Evolutionary conservation across 805 yeast genomes (phyloP).

Genomic region (Ogataea degrootiae): DNA sequence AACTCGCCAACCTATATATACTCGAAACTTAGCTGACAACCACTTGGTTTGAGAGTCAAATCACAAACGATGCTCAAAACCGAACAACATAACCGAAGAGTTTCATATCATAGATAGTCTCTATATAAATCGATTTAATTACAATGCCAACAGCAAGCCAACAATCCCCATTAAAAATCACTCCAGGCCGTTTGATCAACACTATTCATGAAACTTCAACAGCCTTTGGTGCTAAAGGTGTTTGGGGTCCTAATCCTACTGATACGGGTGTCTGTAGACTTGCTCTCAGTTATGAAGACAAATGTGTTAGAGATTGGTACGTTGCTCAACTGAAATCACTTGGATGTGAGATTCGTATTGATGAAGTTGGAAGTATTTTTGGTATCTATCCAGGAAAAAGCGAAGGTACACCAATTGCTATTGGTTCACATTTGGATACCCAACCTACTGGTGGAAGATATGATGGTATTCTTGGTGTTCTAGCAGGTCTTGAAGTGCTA

Average conservation of each 20-base stretch:
- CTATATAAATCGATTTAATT: too few species aligned
- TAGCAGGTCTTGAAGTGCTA: slow-evolving; percentile 61
- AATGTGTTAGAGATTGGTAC: slow-evolving; percentile 64
- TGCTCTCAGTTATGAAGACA: slow-evolving; percentile 59
- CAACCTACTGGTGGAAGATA: slow-evolving; percentile 78
- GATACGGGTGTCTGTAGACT: slow-evolving; percentile 68
- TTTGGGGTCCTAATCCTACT: slow-evolving; percentile 52
- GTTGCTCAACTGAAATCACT: slow-evolving; percentile 43
- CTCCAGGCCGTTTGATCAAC: slow-evolving; percentile 41
- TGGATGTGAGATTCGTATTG: slow-evolving; percentile 57
- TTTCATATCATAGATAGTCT: too few species aligned
- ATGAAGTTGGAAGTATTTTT: slow-evolving; percentile 65
- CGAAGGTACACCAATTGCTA: slow-evolving; percentile 51
- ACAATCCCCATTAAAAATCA: slow-evolving; percentile 16
- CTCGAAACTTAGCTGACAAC: too few species aligned
- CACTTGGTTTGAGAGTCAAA: too few species aligned
- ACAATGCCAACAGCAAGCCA: too few species aligned
- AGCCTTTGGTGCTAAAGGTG: slow-evolving; percentile 55
- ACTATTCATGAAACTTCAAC: slow-evolving; percentile 60
- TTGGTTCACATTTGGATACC: slow-evolving; percentile 73
- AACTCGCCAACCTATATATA: too few species aligned
- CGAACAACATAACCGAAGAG: too few species aligned
- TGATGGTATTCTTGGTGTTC: slow-evolving; percentile 69
- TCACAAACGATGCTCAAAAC: too few species aligned
- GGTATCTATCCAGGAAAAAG: slow-evolving; percentile 57